These are phyloP conservation scores for Isabelozyma gotoi DNA, from an alignment of 805 yeast species.

Conservation along the genomic window DNA sequence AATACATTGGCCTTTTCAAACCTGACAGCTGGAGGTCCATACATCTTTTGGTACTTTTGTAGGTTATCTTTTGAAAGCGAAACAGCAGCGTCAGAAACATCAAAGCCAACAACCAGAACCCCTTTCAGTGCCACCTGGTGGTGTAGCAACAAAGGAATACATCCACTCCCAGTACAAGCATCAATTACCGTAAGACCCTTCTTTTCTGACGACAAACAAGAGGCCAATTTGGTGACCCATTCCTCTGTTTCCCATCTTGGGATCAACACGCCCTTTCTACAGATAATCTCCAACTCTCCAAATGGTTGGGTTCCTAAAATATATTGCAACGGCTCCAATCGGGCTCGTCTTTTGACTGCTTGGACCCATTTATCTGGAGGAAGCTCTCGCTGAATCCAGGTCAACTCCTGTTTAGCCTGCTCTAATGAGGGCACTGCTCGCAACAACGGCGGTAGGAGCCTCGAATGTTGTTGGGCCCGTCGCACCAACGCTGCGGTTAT, in stretches of 20 bases:
- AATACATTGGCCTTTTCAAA: slow-evolving; percentile 15
- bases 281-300: slow-evolving; percentile 60
- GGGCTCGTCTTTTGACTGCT: slow-evolving; percentile 57
- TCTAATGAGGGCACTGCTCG: slow-evolving; percentile 27
- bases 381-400: slow-evolving; percentile 64
- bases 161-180: slow-evolving; percentile 87
- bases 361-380: slow-evolving; percentile 43
- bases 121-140: slow-evolving; percentile 11
- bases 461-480: slow-evolving; percentile 24
- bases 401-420: slow-evolving; percentile 55
- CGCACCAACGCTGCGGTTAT: slow-evolving; percentile 25
- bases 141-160: slow-evolving; percentile 62
- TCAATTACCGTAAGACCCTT: slow-evolving; percentile 47
- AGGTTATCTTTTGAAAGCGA: slow-evolving; percentile 49
- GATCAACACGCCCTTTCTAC: slow-evolving; percentile 68
- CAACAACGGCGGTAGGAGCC: slow-evolving; percentile 32
- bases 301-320: slow-evolving; percentile 86
- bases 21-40: slow-evolving; percentile 3
- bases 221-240: slow-evolving; percentile 58
- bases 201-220: slow-evolving; percentile 4
- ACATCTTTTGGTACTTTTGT: not conserved
- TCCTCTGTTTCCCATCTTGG: slow-evolving; percentile 97
- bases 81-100: slow-evolving; percentile 55
- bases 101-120: slow-evolving; percentile 46
- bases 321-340: slow-evolving; percentile 75